These are phyloP conservation scores for Phoma sp. DNA, from an alignment of 2,329 filamentous ascomycete species.

Conservation along the genomic window DNA sequence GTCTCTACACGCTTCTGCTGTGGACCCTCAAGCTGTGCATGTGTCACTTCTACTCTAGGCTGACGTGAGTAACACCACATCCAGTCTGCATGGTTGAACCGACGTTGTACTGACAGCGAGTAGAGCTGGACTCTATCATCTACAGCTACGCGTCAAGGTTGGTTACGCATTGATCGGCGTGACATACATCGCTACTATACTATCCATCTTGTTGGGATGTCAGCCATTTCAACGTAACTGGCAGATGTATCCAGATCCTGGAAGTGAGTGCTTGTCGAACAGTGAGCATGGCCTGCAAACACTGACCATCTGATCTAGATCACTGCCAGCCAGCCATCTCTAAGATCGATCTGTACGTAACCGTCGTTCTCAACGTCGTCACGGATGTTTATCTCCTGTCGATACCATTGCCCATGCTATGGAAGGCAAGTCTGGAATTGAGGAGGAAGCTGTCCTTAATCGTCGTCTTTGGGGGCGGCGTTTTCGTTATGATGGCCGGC, in stretches of 20 bases:
- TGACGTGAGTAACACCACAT: constrained; percentile 35
- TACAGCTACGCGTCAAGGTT: constrained; percentile 47
- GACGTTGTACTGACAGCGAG: constrained; percentile 7
- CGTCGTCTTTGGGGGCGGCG: constrained; percentile 61
- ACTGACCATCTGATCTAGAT: constrained; percentile 13
- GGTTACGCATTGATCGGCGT: constrained; percentile 57
- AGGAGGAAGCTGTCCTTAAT: constrained; percentile 60
- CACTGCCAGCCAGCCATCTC: constrained; percentile 19
- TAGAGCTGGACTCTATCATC: constrained; percentile 15
- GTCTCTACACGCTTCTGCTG: constrained; percentile 58
- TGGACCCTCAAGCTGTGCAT: constrained; percentile 63
- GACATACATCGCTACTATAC: constrained; percentile 58
- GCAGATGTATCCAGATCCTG: constrained; percentile 65
- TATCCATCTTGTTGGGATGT: constrained; percentile 60
- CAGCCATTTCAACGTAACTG: constrained; percentile 61
- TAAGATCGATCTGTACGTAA: constrained; percentile 17
- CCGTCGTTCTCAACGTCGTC: constrained; percentile 56
- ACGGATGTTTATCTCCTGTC: constrained; percentile 67
- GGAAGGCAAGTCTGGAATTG: constrained; percentile 55
- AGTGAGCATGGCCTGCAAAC: background rate
- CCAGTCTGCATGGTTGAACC: background rate
- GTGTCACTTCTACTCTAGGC: constrained; percentile 62
- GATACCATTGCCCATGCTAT: constrained; percentile 64
- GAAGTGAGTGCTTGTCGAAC: constrained; percentile 50
- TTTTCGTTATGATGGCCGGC: constrained; percentile 62